These are phyloP conservation scores for Stagonosporopsis cucurbitacearum DNA, from an alignment of 2,329 filamentous ascomycete species.

Conservation along the genomic window DNA sequence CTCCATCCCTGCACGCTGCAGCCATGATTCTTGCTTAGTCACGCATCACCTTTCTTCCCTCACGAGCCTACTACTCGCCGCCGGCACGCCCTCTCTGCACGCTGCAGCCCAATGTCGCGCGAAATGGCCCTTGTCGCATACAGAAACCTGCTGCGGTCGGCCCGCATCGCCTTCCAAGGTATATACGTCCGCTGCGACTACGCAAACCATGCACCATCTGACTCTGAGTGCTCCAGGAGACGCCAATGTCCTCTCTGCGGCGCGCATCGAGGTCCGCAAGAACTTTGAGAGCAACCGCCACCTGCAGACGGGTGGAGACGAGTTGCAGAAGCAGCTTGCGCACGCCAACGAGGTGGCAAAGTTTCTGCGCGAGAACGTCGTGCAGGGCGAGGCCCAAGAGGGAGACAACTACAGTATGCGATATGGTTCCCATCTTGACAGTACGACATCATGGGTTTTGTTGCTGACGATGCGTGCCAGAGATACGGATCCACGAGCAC, in stretches of 20 bases:
- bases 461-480: slow-evolving; percentile 56
- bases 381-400: slow-evolving; percentile 72
- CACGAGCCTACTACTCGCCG: slow-evolving; percentile 12
- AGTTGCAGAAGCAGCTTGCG: slow-evolving; percentile 69
- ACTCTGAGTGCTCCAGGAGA: slow-evolving; percentile 66
- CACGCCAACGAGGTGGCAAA: slow-evolving; percentile 83
- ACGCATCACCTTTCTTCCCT: slow-evolving; percentile 16
- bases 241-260: slow-evolving; percentile 68
- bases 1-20: slow-evolving; percentile 6
- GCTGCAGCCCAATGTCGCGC: slow-evolving; percentile 28
- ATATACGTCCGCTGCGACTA: slow-evolving; percentile 15
- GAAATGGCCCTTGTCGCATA: slow-evolving; percentile 76
- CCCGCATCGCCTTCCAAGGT: slow-evolving; percentile 85
- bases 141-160: slow-evolving; percentile 79
- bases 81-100: slow-evolving; percentile 4
- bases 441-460: neutral
- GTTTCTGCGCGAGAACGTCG: slow-evolving; percentile 82
- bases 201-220: neutral
- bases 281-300: slow-evolving; percentile 73
- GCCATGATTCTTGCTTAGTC: neutral
- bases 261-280: slow-evolving; percentile 73
- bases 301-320: slow-evolving; percentile 64
- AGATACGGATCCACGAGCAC: slow-evolving; percentile 85
- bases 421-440: too few relatives aligned
- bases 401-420: slow-evolving; percentile 67